These are phyloP conservation scores for Haplographium delicatum DNA, from an alignment of 495 filamentous ascomycete genomes.

Conservation along the genomic window DNA sequence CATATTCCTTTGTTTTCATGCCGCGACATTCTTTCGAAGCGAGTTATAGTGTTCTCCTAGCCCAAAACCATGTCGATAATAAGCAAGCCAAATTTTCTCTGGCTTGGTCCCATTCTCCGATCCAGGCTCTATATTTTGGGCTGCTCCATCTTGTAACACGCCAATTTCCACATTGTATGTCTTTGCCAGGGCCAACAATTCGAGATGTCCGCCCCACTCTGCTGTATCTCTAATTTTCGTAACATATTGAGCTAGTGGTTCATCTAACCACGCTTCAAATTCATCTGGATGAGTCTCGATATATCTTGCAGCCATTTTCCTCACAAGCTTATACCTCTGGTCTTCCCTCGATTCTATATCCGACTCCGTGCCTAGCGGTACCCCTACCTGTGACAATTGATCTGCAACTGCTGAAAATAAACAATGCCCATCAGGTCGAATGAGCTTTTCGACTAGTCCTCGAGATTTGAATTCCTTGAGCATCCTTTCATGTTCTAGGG, in stretches of 20 bases:
- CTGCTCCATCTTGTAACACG: constrained; percentile 77
- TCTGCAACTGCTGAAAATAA: constrained; percentile 91
- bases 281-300: constrained; percentile 46
- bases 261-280: constrained; percentile 73
- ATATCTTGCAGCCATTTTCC: constrained; percentile 52
- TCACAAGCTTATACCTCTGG: constrained; percentile 46
- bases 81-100: constrained; percentile 79
- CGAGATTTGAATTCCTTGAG: constrained; percentile 53
- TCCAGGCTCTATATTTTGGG: constrained; percentile 64
- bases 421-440: constrained; percentile 90
- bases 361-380: constrained; percentile 33
- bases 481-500: constrained; percentile 67
- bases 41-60: constrained; percentile 98
- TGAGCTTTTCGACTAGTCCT: constrained; percentile 66
- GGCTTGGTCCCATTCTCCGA: constrained; percentile 25
- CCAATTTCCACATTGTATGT: constrained; percentile 78
- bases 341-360: constrained; percentile 18
- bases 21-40: constrained; percentile 42
- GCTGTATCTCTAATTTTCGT: constrained; percentile 78
- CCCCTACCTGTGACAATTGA: constrained; percentile 52
- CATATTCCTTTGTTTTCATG: not conserved
- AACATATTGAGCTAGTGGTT: constrained; percentile 68
- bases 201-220: constrained; percentile 94
- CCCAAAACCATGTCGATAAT: constrained; percentile 88
- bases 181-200: constrained; percentile 78